Conservation (phyloP, 1,284 basidiomycete genomes). For the Earliella scabrosa region DNA sequence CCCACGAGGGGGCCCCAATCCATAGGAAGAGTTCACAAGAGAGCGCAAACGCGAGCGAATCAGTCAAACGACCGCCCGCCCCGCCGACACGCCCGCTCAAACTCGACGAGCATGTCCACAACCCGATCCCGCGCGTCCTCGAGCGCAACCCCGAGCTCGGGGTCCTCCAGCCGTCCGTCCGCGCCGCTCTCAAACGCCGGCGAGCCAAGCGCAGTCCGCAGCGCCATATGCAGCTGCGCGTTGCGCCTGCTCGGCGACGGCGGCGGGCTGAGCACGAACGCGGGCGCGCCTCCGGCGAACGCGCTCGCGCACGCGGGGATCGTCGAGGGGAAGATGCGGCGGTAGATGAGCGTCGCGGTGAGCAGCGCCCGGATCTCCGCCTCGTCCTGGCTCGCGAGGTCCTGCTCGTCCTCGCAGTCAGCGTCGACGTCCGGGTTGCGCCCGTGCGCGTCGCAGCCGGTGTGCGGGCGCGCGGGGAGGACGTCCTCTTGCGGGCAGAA, state of each 20-base stretch:
- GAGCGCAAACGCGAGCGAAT: not conserved
- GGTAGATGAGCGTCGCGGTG: conserved; percentile 58
- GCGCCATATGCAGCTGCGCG: conserved; percentile 41
- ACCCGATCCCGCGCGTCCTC: conserved; percentile 73
- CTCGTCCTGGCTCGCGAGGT: conserved; percentile 39
- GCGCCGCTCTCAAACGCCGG: conserved; percentile 57
- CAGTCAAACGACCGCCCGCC: conserved; percentile 20
- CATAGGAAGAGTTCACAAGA: not conserved
- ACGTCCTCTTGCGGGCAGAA: conserved; percentile 36
- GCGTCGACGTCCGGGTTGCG: conserved; percentile 34
- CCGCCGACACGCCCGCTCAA: conserved; percentile 31
- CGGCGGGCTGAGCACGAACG: conserved; percentile 58
- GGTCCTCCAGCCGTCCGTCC: conserved; percentile 34
- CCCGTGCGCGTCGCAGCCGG: conserved; percentile 7
- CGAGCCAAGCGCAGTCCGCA: conserved; percentile 59
- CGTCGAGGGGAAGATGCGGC: conserved; percentile 55
- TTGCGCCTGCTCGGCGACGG: conserved; percentile 54
- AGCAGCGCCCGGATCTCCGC: conserved; percentile 55
- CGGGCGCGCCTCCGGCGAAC: conserved; percentile 25
- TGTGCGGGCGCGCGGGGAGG: conserved; percentile 19
- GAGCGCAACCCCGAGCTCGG: conserved; percentile 40
- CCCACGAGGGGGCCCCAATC: not conserved
- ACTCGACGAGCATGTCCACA: conserved; percentile 64
- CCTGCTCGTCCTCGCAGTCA: conserved; percentile 39
- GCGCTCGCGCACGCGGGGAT: conserved; percentile 35